These are phyloP conservation scores for Diatrype stigma DNA, from an alignment of 2,329 filamentous ascomycete species.

Conservation along the genomic window DNA sequence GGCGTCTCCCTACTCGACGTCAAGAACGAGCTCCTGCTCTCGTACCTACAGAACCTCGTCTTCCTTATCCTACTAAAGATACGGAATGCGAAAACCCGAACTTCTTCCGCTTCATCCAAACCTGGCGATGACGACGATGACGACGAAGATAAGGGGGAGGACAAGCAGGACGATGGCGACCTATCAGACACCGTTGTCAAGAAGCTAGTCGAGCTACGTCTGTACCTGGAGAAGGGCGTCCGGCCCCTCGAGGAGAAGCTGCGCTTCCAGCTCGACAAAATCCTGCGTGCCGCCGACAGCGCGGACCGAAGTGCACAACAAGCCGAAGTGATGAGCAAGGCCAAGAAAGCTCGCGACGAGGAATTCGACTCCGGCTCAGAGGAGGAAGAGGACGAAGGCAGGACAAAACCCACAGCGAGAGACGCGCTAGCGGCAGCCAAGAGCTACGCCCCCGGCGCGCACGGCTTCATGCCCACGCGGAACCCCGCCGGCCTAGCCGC, in stretches of 20 bases:
- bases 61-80: slow-evolving; percentile 82
- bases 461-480: slow-evolving; percentile 32
- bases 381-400: slow-evolving; percentile 27
- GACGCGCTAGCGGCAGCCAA: slow-evolving; percentile 21
- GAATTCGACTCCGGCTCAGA: slow-evolving; percentile 34
- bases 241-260: slow-evolving; percentile 84
- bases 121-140: slow-evolving; percentile 16
- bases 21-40: slow-evolving; percentile 95
- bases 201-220: slow-evolving; percentile 85
- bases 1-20: slow-evolving; percentile 92
- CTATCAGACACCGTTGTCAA: slow-evolving; percentile 67
- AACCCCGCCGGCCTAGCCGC: slow-evolving; percentile 28
- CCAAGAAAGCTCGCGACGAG: slow-evolving; percentile 26
- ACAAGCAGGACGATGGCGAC: slow-evolving; percentile 16
- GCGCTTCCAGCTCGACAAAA: slow-evolving; percentile 94
- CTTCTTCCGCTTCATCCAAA: slow-evolving; percentile 26
- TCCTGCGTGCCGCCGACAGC: slow-evolving; percentile 81
- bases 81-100: slow-evolving; percentile 44
- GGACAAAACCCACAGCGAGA: slow-evolving; percentile 30
- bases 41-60: slow-evolving; percentile 91
- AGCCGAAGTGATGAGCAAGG: slow-evolving; percentile 28
- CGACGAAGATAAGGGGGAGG: not conserved
- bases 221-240: slow-evolving; percentile 91
- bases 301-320: slow-evolving; percentile 45
- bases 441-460: slow-evolving; percentile 34